Conservation (phyloP, 192 early-diverging fungal species). For the Chytriomyces confervae region DNA sequence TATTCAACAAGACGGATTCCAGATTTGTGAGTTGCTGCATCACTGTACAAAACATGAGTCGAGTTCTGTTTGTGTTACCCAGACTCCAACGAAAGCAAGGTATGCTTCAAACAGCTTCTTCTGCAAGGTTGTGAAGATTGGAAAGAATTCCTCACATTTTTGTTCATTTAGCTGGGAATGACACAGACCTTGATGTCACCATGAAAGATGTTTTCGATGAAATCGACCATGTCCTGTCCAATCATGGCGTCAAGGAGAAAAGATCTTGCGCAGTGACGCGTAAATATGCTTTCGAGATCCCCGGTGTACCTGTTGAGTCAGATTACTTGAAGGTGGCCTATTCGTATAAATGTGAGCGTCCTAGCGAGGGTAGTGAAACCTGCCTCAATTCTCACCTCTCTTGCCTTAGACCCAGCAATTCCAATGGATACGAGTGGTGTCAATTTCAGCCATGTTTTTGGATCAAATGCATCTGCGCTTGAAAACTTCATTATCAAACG, state of each 20-base stretch:
- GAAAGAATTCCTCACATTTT: background rate
- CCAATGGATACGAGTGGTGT: slow-evolving; percentile 64
- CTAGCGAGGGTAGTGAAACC: background rate
- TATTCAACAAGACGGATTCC: slow-evolving; percentile 55
- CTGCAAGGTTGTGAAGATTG: background rate
- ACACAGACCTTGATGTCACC: slow-evolving; percentile 54
- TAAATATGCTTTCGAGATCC: slow-evolving; percentile 93
- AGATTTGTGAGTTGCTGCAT: slow-evolving; percentile 82
- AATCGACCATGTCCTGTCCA: slow-evolving; percentile 65
- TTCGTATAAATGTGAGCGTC: slow-evolving; percentile 54
- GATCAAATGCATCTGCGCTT: slow-evolving; percentile 81
- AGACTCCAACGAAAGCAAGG: slow-evolving; percentile 42
- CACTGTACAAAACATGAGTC: slow-evolving; percentile 75
- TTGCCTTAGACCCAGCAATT: slow-evolving; percentile 60
- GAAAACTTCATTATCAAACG: slow-evolving; percentile 94
- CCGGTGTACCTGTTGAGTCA: slow-evolving; percentile 75
- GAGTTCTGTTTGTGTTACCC: slow-evolving; percentile 94
- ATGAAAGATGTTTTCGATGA: slow-evolving; percentile 79
- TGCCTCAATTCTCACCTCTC: slow-evolving; percentile 12
- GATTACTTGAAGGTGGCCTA: slow-evolving; percentile 92
- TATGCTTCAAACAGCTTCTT: slow-evolving; percentile 6
- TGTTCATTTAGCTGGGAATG: background rate
- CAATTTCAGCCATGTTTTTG: slow-evolving; percentile 88
- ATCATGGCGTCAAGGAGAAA: slow-evolving; percentile 63
- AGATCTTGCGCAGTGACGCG: slow-evolving; percentile 69